Evolutionary conservation across 495 filamentous ascomycete species (phyloP), one percentile per base, ranked within the genome.

Genomic region (Aspergillus sclerotiicarbonarius): DNA sequence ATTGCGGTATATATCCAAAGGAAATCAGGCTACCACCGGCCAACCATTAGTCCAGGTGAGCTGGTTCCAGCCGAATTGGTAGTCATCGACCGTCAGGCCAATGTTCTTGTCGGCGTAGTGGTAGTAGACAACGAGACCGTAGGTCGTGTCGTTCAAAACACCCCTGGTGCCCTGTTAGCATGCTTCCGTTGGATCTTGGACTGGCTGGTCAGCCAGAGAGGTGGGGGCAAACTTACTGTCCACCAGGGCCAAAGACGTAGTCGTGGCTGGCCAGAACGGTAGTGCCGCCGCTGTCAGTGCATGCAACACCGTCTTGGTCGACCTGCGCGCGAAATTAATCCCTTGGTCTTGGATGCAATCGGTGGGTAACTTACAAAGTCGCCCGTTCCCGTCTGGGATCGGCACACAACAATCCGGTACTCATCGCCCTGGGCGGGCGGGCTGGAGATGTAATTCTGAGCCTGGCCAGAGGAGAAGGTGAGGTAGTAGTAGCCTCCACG

Each of bases 221-320:
- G 45, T 25, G 7, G 46, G 16, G 31, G 25, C 12, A 37, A 20
- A 69, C 67, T 62, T 60, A 71, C 77, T 88, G 84, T 18, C 88
- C 89, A 39, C 88, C 89, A 6, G 89, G 87, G 3, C 80, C 88
- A 62, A 89, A 92, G 6, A 88, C 80, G 52, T 76, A 79, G 6
- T 72, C 83, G 55, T 90, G 85, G 12, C 75, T 81, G n/a, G 76
- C 76, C 0, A 90, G 76, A 7, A 90, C 76, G 3, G 81, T 76
- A 0, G 82, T 87, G 0, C 89, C 89, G 9, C 89, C 88, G 18
- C 81, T 79, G 9, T 70, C 61, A 0, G 72, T 77, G 69, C 87
- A 90, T 0, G 73, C 63, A 0, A 56, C 73, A 13, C 87, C 87
- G n/a, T 65, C 68, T 46, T 78, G 68, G 62, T 90, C 89, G 51